Evolutionary conservation across 1,139 yeast species (phyloP).

Genomic region (Scheffersomyces parashehatae): DNA sequence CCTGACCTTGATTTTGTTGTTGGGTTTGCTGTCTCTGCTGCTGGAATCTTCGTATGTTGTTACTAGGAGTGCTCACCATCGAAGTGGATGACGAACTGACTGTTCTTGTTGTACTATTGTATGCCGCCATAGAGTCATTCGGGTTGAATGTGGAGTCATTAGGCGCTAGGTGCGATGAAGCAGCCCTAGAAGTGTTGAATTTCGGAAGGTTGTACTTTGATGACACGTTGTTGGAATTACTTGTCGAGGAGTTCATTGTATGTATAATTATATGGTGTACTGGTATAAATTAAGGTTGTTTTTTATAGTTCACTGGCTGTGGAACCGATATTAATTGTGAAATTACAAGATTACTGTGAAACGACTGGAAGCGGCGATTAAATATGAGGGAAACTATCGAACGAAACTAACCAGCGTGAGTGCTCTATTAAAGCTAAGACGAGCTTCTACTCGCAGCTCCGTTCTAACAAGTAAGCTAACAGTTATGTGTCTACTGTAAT

Average conservation of each 20-base stretch:
- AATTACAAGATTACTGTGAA: too few species aligned
- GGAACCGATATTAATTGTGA: too few species aligned
- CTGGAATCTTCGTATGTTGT: conserved; percentile 21
- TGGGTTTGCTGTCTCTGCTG: conserved; percentile 7
- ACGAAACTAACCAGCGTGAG: too few species aligned
- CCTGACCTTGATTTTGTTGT: conserved; percentile 1
- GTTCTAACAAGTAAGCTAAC: too few species aligned
- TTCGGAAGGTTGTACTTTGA: conserved; percentile 8
- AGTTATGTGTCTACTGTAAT: too few species aligned
- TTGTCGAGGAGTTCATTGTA: conserved; percentile 12
- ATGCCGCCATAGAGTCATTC: too few species aligned
- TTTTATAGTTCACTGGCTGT: too few species aligned
- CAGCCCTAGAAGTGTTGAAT: conserved; percentile 8
- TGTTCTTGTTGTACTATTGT: conserved; percentile 19
- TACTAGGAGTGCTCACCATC: conserved; percentile 26
- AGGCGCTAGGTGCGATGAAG: conserved; percentile 3
- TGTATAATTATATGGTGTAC: neutral
- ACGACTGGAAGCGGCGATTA: too few species aligned
- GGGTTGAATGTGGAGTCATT: conserved; percentile 2
- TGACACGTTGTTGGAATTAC: conserved; percentile 14
- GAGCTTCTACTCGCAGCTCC: too few species aligned
- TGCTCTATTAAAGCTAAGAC: too few species aligned
- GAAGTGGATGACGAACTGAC: conserved; percentile 29
- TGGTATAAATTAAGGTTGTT: too few species aligned
- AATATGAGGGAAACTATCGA: too few species aligned